These are phyloP conservation scores for Cenchrus fungigraminus DNA, from an alignment of 176 grass and related monocot genomes.

Conservation along the genomic window DNA sequence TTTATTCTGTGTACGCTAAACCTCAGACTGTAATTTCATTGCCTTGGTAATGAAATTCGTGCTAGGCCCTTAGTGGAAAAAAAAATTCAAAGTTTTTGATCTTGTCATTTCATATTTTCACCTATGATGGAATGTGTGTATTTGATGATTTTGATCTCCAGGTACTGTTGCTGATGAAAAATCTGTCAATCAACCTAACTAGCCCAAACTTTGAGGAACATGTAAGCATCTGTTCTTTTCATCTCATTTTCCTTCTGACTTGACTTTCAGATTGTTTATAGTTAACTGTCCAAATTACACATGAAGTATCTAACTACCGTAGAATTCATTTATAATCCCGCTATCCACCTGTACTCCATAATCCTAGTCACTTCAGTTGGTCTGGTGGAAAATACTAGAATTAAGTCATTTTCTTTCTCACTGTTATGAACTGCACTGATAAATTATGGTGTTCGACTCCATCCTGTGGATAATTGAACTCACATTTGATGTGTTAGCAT, in stretches of 20 bases:
- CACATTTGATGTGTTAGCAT: background rate
- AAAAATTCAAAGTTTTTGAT: constrained; percentile 22
- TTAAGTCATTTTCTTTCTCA: background rate
- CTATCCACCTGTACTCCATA: background rate
- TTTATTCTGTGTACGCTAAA: no score
- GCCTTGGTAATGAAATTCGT: no score
- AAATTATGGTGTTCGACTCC: background rate
- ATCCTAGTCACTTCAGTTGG: background rate
- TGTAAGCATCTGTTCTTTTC: constrained; percentile 48
- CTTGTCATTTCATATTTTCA: background rate
- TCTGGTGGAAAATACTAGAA: background rate
- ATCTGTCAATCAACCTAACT: constrained; percentile 75
- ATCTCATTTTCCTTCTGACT: background rate
- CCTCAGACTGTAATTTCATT: no score
- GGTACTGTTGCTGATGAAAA: constrained; percentile 85
- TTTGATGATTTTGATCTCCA: constrained; percentile 48
- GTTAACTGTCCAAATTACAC: background rate
- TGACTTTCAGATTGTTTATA: background rate
- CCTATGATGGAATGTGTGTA: background rate
- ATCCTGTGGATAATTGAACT: background rate
- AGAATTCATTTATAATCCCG: background rate
- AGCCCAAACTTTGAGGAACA: constrained; percentile 84
- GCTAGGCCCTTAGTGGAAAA: background rate
- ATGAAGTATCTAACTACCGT: background rate
- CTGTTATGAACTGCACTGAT: background rate